A percentile compares a stretch with the other conserved stretches of the same genome.
phyloP scores from a whole-genome alignment of 2,329 filamentous ascomycete genomes.

The Nothophoma quercina region DNA sequence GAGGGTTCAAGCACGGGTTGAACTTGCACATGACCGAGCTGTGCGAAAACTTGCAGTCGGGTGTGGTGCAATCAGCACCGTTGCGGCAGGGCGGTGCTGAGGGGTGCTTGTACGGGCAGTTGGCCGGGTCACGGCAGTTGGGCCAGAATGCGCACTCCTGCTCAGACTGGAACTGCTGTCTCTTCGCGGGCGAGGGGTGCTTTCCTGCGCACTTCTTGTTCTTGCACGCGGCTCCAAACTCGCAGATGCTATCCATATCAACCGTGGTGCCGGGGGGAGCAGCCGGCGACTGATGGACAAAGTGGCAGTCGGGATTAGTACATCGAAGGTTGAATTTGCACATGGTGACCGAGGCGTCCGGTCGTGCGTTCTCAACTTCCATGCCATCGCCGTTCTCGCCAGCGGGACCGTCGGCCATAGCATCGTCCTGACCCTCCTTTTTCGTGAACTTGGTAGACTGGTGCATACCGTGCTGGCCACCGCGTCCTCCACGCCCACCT shows the following conservation, averaged over 20 bases:
- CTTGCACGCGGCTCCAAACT: conserved; percentile 90
- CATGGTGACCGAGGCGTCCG: conserved; percentile 69
- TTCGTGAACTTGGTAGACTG: conserved; percentile 62
- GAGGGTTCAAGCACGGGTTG: conserved; percentile 88
- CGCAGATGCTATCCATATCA: conserved; percentile 81
- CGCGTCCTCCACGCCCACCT: conserved; percentile 57
- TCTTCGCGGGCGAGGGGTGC: conserved; percentile 89
- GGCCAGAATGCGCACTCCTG: conserved; percentile 91
- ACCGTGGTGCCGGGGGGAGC: conserved; percentile 79
- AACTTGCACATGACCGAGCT: conserved; percentile 85
- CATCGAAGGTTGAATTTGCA: conserved; percentile 93
- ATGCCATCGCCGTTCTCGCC: conserved; percentile 53
- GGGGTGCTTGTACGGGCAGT: conserved; percentile 89
- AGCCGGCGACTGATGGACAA: conserved; percentile 91
- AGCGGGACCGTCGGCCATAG: conserved; percentile 47
- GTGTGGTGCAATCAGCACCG: conserved; percentile 82
- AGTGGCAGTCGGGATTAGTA: conserved; percentile 88
- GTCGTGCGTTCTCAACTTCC: conserved; percentile 71
- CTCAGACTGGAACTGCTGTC: conserved; percentile 78
- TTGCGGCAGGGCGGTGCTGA: conserved; percentile 88
- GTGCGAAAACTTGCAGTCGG: conserved; percentile 91
- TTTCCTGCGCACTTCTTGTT: conserved; percentile 92
- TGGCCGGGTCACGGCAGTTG: conserved; percentile 81
- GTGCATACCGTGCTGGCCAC: conserved; percentile 61
- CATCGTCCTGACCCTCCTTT: conserved; percentile 49